Percentiles rank a stretch among this genome's conserved stretches.
Evolutionary conservation across 2,329 filamentous ascomycete species (phyloP).

Genomic region (Hypoxylon sp.): DNA sequence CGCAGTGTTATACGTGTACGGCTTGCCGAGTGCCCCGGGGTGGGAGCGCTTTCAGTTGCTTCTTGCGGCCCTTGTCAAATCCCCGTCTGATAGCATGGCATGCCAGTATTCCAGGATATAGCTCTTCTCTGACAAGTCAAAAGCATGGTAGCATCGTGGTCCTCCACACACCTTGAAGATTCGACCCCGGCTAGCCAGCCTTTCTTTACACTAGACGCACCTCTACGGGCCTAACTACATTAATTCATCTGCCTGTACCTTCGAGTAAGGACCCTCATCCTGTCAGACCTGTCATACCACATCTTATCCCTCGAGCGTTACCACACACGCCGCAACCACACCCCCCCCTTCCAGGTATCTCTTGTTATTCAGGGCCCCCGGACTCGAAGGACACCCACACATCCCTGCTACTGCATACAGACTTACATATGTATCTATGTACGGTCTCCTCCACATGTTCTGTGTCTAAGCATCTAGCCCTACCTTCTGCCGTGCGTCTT

Average conservation of each 20-base stretch:
- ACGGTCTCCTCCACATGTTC: slow-evolving; percentile 52
- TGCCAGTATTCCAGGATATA: slow-evolving; percentile 44
- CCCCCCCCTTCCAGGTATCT: slow-evolving; percentile 48
- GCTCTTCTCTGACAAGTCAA: slow-evolving; percentile 47
- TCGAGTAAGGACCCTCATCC: slow-evolving; percentile 46
- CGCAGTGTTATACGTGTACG: slow-evolving; percentile 38
- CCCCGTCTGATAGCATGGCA: slow-evolving; percentile 39
- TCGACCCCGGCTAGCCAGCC: slow-evolving; percentile 47
- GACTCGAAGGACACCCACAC: slow-evolving; percentile 47
- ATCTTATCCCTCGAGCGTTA: slow-evolving; percentile 49
- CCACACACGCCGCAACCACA: slow-evolving; percentile 39
- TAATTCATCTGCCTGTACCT: slow-evolving; percentile 47
- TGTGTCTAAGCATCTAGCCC: slow-evolving; percentile 47
- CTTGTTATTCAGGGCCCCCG: slow-evolving; percentile 46
- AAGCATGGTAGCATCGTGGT: slow-evolving; percentile 49
- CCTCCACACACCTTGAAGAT: slow-evolving; percentile 47
- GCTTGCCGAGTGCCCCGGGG: slow-evolving; percentile 43
- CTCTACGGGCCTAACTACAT: slow-evolving; percentile 47
- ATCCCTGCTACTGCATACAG: slow-evolving; percentile 56
- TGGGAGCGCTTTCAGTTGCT: slow-evolving; percentile 43
- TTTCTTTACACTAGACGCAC: slow-evolving; percentile 43
- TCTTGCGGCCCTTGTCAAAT: slow-evolving; percentile 42
- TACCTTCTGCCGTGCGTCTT: slow-evolving; percentile 49
- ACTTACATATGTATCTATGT: slow-evolving; percentile 55
- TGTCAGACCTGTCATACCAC: slow-evolving; percentile 51